phyloP scores from a whole-genome alignment of 2,329 filamentous ascomycete species.

The Diplodia sapinea region DNA sequence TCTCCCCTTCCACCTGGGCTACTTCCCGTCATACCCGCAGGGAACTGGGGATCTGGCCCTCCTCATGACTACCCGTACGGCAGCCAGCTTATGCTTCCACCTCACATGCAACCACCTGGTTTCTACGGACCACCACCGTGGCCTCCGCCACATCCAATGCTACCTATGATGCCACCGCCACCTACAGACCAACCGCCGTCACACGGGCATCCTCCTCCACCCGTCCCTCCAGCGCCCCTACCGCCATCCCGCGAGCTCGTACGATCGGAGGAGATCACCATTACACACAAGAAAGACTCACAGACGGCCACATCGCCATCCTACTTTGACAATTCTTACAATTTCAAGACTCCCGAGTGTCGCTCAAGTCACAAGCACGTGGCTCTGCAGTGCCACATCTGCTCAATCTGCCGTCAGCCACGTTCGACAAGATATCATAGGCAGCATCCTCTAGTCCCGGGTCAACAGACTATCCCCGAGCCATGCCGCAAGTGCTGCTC shows the following conservation, averaged over 20 bases:
- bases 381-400: conserved; percentile 41
- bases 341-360: conserved; percentile 34
- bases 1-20: conserved; percentile 6
- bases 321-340: conserved; percentile 31
- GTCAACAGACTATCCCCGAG: conserved; percentile 37
- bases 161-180: background rate
- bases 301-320: background rate
- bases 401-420: conserved; percentile 43
- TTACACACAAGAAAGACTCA: conserved; percentile 17
- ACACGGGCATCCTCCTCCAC: background rate
- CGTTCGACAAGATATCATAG: conserved; percentile 46
- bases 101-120: background rate
- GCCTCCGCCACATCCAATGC: background rate
- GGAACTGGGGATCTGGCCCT: background rate
- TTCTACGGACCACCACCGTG: background rate
- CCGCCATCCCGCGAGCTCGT: conserved; percentile 23
- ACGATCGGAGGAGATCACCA: conserved; percentile 30
- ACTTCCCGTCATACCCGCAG: background rate
- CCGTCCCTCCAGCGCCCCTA: background rate
- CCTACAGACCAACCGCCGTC: background rate
- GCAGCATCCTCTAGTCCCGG: conserved; percentile 44
- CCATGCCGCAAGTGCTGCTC: conserved; percentile 41
- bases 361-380: background rate
- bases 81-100: conserved; percentile 4
- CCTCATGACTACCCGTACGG: background rate